These are phyloP conservation scores for Orobanche coerulescens DNA, from an alignment of 257 asterid species.

Conservation along the genomic window DNA sequence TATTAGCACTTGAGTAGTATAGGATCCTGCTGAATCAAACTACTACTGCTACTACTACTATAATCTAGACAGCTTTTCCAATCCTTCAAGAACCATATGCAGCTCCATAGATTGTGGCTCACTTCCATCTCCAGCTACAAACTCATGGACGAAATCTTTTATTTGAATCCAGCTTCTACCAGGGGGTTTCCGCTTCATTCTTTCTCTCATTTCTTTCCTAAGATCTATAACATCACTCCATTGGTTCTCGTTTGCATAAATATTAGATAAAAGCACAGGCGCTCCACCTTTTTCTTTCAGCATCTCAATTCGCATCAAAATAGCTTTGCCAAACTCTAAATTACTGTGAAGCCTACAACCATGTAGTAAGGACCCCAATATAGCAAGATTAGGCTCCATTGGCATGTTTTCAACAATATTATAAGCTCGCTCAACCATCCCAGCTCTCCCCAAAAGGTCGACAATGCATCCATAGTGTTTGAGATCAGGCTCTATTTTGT, in stretches of 20 bases:
- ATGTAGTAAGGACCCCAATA: conserved; percentile 40
- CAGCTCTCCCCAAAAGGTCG: conserved; percentile 47
- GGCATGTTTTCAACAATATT: conserved; percentile 35
- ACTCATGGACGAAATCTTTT: conserved; percentile 34
- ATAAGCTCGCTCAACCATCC: conserved; percentile 40
- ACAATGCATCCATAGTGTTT: conserved; percentile 49
- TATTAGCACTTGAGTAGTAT: neutral
- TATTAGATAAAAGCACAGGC: conserved; percentile 38
- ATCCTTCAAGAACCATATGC: conserved; percentile 26
- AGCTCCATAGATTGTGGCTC: conserved; percentile 22
- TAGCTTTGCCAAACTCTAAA: conserved; percentile 31
- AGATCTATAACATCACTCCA: conserved; percentile 36
- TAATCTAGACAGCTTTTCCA: conserved; percentile 22
- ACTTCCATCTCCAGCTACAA: conserved; percentile 29
- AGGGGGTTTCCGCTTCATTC: conserved; percentile 27
- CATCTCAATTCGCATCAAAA: conserved; percentile 32
- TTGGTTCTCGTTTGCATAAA: conserved; percentile 35
- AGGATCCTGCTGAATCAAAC: neutral
- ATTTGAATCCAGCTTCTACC: conserved; percentile 46
- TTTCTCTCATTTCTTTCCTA: conserved; percentile 39
- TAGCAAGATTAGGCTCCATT: conserved; percentile 36
- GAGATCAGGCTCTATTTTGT: conserved; percentile 35
- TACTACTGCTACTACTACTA: too few relatives aligned
- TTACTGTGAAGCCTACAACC: conserved; percentile 39
- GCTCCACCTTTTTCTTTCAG: conserved; percentile 42